Evolutionary conservation across 345 rosid genomes (phyloP), one percentile per base, ranked within the genome.

Genomic region (Acer campestre): DNA sequence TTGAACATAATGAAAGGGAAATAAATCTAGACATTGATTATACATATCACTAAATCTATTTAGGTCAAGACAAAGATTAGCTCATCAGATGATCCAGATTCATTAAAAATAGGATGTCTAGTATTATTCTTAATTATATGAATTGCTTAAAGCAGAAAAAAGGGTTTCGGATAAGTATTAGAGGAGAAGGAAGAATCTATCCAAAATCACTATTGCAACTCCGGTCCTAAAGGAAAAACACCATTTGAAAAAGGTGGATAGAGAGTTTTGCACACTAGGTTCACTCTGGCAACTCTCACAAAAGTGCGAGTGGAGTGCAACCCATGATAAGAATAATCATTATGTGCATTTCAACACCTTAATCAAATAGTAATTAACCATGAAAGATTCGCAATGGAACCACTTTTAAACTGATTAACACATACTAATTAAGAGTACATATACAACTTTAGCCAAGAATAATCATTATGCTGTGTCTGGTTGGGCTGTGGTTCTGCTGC

Each of bases 271-370:
- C 8, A 38, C 31, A 53, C 18, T 71, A 38, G 65, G 10, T 14
- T 56, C 10, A 17, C 31, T 35, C 38, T 6, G 38, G 17, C 13
- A 10, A 59, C n/a, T 70, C 13, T 22, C 20, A 71, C 46, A 20
- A 13, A 13, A 73, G 68, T 73, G 76, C 53, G 25, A 73, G 1
- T 77, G 70, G 75, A 58, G 76, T 64, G 80, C 64, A 64, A 49
- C 48, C 66, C 80, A 71, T 64, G 23, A 53, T 31, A 56, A 71
- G 46, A 58, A 44, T 44, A 48, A 40, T 42, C 46, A 42, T 42
- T 9, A 62, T 35, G 35, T 42, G 14, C 6, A 46, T 68, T 10
- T 59, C 51, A 3, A 35, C 6, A 35, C 38, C 38, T 4, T 35
- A 35, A 35, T 35, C 38, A 35, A 35, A 35, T 35, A 35, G 38